Percentiles rank a stretch among this genome's conserved stretches.
Conservation (phyloP, 805 yeast species). For the Metschnikowia kunwiensis region DNA sequence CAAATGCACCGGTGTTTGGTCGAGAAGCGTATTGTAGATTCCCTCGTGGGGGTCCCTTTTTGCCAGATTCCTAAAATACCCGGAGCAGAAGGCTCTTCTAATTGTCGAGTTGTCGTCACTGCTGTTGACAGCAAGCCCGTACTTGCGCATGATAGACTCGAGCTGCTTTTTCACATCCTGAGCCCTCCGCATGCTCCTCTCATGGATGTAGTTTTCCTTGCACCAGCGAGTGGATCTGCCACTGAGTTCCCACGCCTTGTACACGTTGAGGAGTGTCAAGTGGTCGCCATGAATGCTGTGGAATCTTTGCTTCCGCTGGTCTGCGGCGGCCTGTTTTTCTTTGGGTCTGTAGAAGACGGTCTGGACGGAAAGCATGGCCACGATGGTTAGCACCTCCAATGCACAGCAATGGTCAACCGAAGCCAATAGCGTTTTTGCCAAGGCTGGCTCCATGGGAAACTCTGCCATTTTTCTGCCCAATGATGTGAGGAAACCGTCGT, state of each 20-base stretch:
- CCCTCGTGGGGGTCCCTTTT: constrained; percentile 58
- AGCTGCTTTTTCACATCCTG: constrained; percentile 78
- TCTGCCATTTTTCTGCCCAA: constrained; percentile 85
- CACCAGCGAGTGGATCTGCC: constrained; percentile 73
- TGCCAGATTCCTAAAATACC: constrained; percentile 65
- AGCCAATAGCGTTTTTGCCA: constrained; percentile 75
- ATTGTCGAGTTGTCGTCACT: constrained; percentile 57
- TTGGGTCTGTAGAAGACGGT: constrained; percentile 78
- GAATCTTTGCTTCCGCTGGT: constrained; percentile 69
- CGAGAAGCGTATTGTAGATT: constrained; percentile 55
- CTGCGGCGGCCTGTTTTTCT: constrained; percentile 72
- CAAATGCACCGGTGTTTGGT: constrained; percentile 68
- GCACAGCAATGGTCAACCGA: constrained; percentile 71
- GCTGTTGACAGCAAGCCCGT: constrained; percentile 42
- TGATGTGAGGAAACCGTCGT: constrained; percentile 67
- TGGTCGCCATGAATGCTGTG: constrained; percentile 81
- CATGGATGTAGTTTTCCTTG: constrained; percentile 74
- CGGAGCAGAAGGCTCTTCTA: constrained; percentile 61
- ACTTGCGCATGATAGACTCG: constrained; percentile 49
- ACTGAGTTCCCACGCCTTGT: constrained; percentile 62
- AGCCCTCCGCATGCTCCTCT: constrained; percentile 71
- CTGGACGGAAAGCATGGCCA: constrained; percentile 89
- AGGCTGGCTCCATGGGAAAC: constrained; percentile 90
- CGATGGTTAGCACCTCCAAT: constrained; percentile 75
- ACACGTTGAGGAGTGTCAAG: constrained; percentile 76